Conservation (phyloP, 176 grass and related monocot genomes). For the Themeda triandra region DNA sequence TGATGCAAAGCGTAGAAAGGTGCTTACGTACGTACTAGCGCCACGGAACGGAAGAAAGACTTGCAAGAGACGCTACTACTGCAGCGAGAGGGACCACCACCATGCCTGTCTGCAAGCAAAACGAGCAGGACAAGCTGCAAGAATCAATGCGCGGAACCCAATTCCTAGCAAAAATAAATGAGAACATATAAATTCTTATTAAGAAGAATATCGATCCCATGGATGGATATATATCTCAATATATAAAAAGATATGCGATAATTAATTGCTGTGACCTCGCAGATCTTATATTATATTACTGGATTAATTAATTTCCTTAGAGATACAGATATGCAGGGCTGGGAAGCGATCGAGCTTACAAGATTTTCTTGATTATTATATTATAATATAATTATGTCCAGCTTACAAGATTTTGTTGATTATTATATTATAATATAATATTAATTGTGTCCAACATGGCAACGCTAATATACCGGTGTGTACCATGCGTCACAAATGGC, state of each 20-base stretch:
- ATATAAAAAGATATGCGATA: background rate
- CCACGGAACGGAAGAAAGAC: background rate
- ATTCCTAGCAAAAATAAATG: background rate
- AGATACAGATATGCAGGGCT: background rate
- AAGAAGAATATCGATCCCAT: background rate
- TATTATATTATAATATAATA: too few relatives aligned
- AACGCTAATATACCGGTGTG: background rate
- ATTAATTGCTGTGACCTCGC: background rate
- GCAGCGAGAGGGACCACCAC: slow-evolving; percentile 12
- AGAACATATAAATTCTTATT: background rate
- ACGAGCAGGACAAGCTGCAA: background rate
- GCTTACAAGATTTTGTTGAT: background rate
- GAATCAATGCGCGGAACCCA: background rate
- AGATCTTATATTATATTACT: background rate
- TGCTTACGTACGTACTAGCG: background rate
- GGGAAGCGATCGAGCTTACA: background rate
- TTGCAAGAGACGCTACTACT: slow-evolving; percentile 24
- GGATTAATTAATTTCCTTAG: background rate
- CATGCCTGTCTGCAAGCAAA: background rate
- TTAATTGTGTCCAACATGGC: background rate
- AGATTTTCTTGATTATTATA: background rate
- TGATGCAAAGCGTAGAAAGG: slow-evolving; percentile 11
- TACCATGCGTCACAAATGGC: too few relatives aligned
- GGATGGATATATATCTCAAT: background rate
- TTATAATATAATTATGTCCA: too few relatives aligned